Evolutionary conservation across 352 stramenopile genomes (phyloP).

Genomic region (Globisporangium splendens): DNA sequence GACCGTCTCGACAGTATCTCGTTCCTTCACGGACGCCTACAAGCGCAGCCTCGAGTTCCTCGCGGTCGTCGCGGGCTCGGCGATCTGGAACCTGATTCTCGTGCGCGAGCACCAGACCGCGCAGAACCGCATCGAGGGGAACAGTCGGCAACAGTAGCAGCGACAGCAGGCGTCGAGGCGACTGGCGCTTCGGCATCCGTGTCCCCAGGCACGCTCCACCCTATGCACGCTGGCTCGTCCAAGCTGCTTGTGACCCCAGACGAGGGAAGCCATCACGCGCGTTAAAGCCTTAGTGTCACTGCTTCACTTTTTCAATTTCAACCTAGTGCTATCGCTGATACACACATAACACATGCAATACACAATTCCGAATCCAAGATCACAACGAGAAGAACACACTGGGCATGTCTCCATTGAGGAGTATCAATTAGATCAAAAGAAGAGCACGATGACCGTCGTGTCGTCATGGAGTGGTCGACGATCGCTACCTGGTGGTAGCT

Average conservation of each 20-base stretch:
- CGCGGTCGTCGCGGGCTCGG: conserved; percentile 46
- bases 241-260: background rate
- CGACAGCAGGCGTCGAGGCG: background rate
- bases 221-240: background rate
- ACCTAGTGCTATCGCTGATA: too few species aligned
- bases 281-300: too few species aligned
- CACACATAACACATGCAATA: too few species aligned
- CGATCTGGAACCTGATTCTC: conserved; percentile 67
- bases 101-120: conserved; percentile 59
- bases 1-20: background rate
- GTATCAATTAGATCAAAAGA: conserved; percentile 26
- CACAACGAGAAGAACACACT: too few species aligned
- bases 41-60: conserved; percentile 54
- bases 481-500: background rate
- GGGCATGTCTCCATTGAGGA: too few species aligned
- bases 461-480: conserved; percentile 89
- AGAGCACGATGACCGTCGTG: conserved; percentile 89
- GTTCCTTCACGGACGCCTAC: conserved; percentile 40
- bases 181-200: background rate
- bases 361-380: too few species aligned
- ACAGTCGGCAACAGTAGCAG: background rate
- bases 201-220: background rate
- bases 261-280: background rate
- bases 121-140: conserved; percentile 68
- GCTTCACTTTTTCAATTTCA: too few species aligned